These are phyloP conservation scores for Curvularia spicifera DNA, from an alignment of 2,329 filamentous ascomycete genomes.

Conservation along the genomic window DNA sequence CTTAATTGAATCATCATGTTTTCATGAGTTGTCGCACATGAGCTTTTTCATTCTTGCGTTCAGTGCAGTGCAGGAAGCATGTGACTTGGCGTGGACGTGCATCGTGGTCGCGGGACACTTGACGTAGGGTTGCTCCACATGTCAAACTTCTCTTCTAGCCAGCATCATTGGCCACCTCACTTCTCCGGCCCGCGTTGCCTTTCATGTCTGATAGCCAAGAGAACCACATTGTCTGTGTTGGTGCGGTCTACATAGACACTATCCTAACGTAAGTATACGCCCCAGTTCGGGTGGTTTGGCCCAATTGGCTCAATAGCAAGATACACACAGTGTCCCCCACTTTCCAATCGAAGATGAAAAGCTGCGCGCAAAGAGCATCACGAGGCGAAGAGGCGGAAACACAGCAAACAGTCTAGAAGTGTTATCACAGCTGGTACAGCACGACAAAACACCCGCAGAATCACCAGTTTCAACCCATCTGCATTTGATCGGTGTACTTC, in stretches of 20 bases:
- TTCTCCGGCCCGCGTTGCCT: background rate
- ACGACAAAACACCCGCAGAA: slow-evolving; percentile 1
- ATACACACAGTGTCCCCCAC: slow-evolving; percentile 62
- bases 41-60: background rate
- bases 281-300: background rate
- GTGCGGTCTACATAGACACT: slow-evolving; percentile 74
- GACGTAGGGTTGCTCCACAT: slow-evolving; percentile 15
- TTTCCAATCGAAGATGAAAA: slow-evolving; percentile 76
- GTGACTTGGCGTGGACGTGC: slow-evolving; percentile 5
- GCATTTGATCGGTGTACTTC: slow-evolving; percentile 58
- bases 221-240: slow-evolving; percentile 66
- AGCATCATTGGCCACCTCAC: background rate
- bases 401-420: slow-evolving; percentile 75
- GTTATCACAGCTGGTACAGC: slow-evolving; percentile 61
- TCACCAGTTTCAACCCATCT: slow-evolving; percentile 25
- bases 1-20: slow-evolving; percentile 1
- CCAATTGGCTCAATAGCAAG: background rate
- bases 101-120: slow-evolving; percentile 4
- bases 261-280: slow-evolving; percentile 49
- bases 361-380: slow-evolving; percentile 66
- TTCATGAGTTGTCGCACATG: background rate
- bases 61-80: background rate
- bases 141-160: background rate
- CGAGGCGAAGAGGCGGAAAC: slow-evolving; percentile 72
- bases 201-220: background rate